phyloP scores from a whole-genome alignment of 768 basidiomycete genomes.

The Hygrocybe coccinea region DNA sequence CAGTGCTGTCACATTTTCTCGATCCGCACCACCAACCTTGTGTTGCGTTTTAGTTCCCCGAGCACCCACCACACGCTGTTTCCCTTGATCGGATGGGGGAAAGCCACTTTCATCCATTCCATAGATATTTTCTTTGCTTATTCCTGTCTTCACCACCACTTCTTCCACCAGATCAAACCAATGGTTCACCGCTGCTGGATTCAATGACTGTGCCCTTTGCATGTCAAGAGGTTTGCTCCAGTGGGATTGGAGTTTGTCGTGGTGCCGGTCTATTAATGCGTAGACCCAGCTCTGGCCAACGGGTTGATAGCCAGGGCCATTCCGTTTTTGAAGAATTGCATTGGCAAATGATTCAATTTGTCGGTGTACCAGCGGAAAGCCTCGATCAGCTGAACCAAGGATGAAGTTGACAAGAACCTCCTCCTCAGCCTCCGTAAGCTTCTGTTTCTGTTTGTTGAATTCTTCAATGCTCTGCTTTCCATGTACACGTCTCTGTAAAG shows the following conservation, averaged over 20 bases:
- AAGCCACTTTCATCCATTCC: constrained; percentile 36
- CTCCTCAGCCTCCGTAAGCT: neutral
- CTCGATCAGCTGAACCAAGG: constrained; percentile 15
- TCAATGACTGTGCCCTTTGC: constrained; percentile 25
- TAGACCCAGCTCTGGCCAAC: constrained; percentile 21
- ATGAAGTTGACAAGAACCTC: constrained; percentile 19
- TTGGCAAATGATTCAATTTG: constrained; percentile 15
- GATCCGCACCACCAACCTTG: constrained; percentile 25
- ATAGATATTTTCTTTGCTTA: constrained; percentile 24
- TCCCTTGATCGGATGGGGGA: constrained; percentile 20
- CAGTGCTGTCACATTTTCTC: constrained; percentile 25
- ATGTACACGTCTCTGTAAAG: neutral
- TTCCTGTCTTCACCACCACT: constrained; percentile 20
- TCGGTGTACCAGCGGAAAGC: constrained; percentile 9
- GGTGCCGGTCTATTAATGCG: constrained; percentile 24
- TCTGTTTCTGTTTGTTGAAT: neutral
- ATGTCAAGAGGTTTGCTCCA: constrained; percentile 32
- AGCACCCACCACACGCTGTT: constrained; percentile 23
- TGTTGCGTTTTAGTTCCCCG: constrained; percentile 27
- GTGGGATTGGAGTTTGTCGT: constrained; percentile 24
- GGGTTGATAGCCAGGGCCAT: constrained; percentile 6
- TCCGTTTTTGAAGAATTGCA: constrained; percentile 8
- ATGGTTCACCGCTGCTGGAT: constrained; percentile 24
- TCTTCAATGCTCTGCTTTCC: neutral
- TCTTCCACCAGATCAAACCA: constrained; percentile 31